Conservation (phyloP, 2,329 filamentous ascomycete genomes). For the Sphaerulina musiva region DNA sequence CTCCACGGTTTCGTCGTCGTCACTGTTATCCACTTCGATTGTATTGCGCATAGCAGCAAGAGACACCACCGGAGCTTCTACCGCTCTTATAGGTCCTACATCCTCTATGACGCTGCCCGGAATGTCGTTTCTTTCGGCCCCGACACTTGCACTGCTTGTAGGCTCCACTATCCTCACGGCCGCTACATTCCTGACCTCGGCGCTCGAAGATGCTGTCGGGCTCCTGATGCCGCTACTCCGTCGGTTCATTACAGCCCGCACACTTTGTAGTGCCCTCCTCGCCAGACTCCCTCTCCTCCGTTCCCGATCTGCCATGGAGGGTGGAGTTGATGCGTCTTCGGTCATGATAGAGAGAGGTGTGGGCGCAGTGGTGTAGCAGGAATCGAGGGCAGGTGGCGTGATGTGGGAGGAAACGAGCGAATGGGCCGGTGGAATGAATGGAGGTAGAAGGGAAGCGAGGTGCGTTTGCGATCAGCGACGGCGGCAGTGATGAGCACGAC, state of each 20-base stretch:
- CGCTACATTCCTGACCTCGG: not conserved
- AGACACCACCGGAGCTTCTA: not conserved
- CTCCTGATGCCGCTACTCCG: slow-evolving; percentile 11
- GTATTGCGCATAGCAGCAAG: slow-evolving; percentile 11
- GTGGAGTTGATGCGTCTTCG: slow-evolving; percentile 1
- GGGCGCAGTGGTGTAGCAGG: too few species aligned
- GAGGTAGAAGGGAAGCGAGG: too few species aligned
- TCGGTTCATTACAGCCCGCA: slow-evolving; percentile 23
- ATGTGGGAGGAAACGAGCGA: too few species aligned
- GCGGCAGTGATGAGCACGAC: too few species aligned
- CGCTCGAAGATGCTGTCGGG: not conserved
- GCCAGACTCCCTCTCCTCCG: slow-evolving; percentile 23
- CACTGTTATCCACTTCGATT: slow-evolving; percentile 18
- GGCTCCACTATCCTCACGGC: not conserved
- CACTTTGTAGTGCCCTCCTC: slow-evolving; percentile 21
- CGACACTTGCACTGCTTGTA: slow-evolving; percentile 1
- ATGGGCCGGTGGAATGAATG: too few species aligned
- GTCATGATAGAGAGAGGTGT: slow-evolving; percentile 4
- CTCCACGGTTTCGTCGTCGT: slow-evolving; percentile 21
- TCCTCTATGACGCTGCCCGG: not conserved
- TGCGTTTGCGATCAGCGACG: too few species aligned
- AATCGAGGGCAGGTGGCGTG: too few species aligned
- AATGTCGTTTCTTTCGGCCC: slow-evolving; percentile 2
- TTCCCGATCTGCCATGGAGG: slow-evolving; percentile 3
- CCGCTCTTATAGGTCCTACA: not conserved